Evolutionary conservation across 306 rosid species (phyloP).

Genomic region (Lathyrus sativus): DNA sequence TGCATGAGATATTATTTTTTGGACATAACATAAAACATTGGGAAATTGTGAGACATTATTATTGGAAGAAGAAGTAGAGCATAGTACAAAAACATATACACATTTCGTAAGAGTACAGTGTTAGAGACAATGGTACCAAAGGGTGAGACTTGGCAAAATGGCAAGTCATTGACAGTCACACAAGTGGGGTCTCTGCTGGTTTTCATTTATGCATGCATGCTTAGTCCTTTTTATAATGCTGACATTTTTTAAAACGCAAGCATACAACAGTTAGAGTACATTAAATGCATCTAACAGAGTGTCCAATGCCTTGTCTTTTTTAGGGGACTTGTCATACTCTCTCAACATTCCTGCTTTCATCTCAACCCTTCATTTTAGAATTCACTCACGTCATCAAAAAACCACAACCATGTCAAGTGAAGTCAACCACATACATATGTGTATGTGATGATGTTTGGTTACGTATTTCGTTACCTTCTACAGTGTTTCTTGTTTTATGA

Average conservation of each 20-base stretch:
- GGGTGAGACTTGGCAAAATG: conserved; percentile 50
- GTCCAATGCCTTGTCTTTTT: conserved; percentile 48
- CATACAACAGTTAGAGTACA: conserved; percentile 51
- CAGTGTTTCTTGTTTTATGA: background rate
- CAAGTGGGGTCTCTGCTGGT: conserved; percentile 40
- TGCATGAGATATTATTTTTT: background rate
- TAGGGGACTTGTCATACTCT: conserved; percentile 45
- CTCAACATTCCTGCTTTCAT: conserved; percentile 55
- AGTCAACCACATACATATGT: background rate
- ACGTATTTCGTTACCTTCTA: conserved; percentile 17
- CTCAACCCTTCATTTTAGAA: conserved; percentile 45
- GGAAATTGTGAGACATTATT: background rate
- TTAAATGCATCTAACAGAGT: conserved; percentile 56
- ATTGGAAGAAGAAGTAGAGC: background rate
- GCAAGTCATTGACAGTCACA: conserved; percentile 39
- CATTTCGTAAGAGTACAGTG: conserved; percentile 35
- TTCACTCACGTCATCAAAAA: conserved; percentile 18
- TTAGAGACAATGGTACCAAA: conserved; percentile 33
- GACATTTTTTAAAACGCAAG: conserved; percentile 53
- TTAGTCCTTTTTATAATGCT: conserved; percentile 32
- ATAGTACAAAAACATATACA: background rate
- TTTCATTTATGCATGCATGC: conserved; percentile 18
- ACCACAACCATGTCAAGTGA: background rate
- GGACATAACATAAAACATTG: background rate
- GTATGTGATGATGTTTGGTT: background rate